phyloP scores from a whole-genome alignment of 768 basidiomycete genomes.

The Mycena metata region DNA sequence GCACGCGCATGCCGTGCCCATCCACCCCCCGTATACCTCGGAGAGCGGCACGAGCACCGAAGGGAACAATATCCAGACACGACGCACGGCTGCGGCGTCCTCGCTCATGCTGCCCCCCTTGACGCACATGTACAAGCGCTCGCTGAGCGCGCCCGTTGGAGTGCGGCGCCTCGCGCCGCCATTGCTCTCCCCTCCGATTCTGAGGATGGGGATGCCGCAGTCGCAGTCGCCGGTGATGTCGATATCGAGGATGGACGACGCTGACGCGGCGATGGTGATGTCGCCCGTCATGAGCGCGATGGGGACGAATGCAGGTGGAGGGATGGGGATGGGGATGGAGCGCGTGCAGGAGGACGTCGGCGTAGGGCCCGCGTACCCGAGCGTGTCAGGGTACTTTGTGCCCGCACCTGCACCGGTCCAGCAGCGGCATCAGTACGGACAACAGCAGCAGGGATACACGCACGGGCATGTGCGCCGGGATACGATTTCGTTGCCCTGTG shows the following conservation, averaged over 20 bases:
- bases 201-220: not conserved
- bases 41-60: not conserved
- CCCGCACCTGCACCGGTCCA: not conserved
- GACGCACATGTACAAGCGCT: slow-evolving; percentile 76
- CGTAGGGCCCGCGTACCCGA: no score
- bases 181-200: slow-evolving; percentile 10
- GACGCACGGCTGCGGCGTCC: not conserved
- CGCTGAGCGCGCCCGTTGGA: slow-evolving; percentile 63
- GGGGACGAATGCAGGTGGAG: no score
- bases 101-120: slow-evolving; percentile 51
- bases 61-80: not conserved
- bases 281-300: no score
- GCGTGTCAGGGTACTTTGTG: not conserved
- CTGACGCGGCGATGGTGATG: no score
- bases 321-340: no score
- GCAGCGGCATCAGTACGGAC: not conserved
- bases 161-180: slow-evolving; percentile 2
- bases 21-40: not conserved
- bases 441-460: slow-evolving; percentile 35
- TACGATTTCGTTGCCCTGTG: slow-evolving; percentile 48
- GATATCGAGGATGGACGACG: no score
- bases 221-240: slow-evolving; percentile 1
- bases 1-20: not conserved
- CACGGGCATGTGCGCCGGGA: slow-evolving; percentile 44
- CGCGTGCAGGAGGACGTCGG: not conserved